Base-by-base conservation (phyloP, 78 protist genomes). In the Dictyostelium capitatum region DNA sequence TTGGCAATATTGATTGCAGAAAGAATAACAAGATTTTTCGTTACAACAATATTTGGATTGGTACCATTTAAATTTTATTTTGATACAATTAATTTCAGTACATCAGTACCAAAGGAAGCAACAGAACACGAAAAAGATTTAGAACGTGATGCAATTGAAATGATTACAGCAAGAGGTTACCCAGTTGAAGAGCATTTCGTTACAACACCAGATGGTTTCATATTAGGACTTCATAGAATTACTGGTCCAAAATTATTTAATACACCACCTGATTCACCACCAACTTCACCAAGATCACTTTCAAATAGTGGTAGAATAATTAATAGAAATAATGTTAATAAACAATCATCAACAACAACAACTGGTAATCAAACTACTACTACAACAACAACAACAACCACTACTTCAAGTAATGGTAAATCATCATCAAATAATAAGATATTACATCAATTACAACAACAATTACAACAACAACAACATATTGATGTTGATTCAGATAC, bases 141-240 rank as follows among this genome's bases (percentile, higher is more conserved):
- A 23, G 92, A 85, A 50, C 59, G 92, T 54, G 92, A 85, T 47
- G 92, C 92, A 53, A 85, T 85, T 43, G 92, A 85, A 70, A 41
- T 85, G 92, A 85, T 85, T 14, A 85, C 92, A 6, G 65, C 74
- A 7, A 20, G 94, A 19, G 96, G 96, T 20, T 94, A 79, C 54
- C 85, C 90, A 64, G 87, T 51, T 1, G 96, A 94, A 30, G 95
- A 87, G n/a, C 95, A 89, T 53, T 59, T 54, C 47, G 96, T 89
- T 15, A 59, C 82, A 23, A 94, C 96, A 11, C 90, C 81, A 5
- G 96, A 94, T 54, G 91, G 95, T 2, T 94, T 62, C 64, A 48
- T 94, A 19, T 54, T 94, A 37, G 80, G 89, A 9, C 72, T 94
- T 48, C 94, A 89, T 17, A 79, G 96, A 72, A 94, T 94, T 6